A percentile compares a stretch with the other conserved stretches of the same genome.
phyloP scores from a whole-genome alignment of 106 monocot species.

The Acorus calamus region DNA sequence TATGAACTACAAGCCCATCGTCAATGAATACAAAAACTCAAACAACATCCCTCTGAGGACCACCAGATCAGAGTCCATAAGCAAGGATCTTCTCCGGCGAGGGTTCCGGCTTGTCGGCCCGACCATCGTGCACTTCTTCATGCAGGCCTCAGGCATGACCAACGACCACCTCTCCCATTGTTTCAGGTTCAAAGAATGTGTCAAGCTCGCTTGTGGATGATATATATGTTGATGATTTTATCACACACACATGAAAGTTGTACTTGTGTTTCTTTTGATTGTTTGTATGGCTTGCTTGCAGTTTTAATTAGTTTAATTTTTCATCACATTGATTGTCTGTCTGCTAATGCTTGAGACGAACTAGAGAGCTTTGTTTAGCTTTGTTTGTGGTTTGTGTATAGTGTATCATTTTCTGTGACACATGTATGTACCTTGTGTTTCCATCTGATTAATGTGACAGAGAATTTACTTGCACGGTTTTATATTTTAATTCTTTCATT shows the following conservation, averaged over 20 bases:
- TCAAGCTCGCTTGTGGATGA: conserved; percentile 36
- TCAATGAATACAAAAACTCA: conserved; percentile 40
- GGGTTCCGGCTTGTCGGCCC: conserved; percentile 81
- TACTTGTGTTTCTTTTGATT: conserved; percentile 6
- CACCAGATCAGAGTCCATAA: conserved; percentile 67
- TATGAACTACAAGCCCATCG: conserved; percentile 55
- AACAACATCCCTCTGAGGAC: conserved; percentile 59
- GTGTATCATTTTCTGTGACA: no score
- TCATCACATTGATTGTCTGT: no score
- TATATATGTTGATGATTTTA: no score
- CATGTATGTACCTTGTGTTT: no score
- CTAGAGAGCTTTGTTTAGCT: no score
- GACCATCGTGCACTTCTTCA: conserved; percentile 81
- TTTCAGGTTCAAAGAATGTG: conserved; percentile 51
- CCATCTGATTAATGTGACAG: no score
- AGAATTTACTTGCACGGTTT: no score
- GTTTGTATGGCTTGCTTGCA: background rate
- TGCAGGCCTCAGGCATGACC: conserved; percentile 73
- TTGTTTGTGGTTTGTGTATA: no score
- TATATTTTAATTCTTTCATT: no score
- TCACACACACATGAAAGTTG: conserved; percentile 29
- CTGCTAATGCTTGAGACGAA: no score
- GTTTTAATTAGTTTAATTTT: no score
- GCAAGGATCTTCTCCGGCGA: conserved; percentile 69
- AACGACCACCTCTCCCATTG: conserved; percentile 75